Base-by-base conservation (phyloP, 192 early-diverging fungal genomes). In the Dissophora globulifera region DNA sequence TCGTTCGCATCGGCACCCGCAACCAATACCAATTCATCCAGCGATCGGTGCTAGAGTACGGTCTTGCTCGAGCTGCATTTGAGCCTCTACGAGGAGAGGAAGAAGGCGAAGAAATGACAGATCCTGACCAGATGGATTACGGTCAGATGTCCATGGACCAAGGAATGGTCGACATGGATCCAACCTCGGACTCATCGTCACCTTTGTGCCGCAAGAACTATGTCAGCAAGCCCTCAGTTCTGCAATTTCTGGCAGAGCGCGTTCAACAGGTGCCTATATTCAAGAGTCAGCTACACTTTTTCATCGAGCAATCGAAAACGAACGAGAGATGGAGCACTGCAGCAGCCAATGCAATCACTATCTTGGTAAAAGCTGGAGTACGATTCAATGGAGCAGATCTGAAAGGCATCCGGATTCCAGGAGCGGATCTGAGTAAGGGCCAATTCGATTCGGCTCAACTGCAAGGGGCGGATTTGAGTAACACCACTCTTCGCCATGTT, bases 301-400 rank as follows among this genome's bases (percentile, higher is more conserved):
- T 54, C 27, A 64, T 64, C n/a, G 50, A 52, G 41, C 50, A 6
- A 5, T 51, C 50, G 22, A 51, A 27, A 29, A 15, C 26, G 7
- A 26, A 51, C 8, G 27, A 27, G 35, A 38, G 13, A 13, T 8
- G 27, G 13, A 9, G 22, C 23, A 31, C 2, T 0, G 61, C 61
- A 29, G 61, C 61, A 13, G 38, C 61, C 26, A 63, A 63, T 27
- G 61, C 61, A 8, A 63, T 63, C 19, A 63, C 61, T 1, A 63
- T 63, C 16, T 53, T 63, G 50, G 41, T 63, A 12, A 4, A 26
- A 19, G 61, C 61, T 1, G 61, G 61, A 0, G 38, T 63, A 0
- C 41, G 1, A 7, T 63, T 63, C 32, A 51, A 45, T 41, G 19
- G 61, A 0, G 40, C 15, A 3, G 61, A 63, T 32, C 40, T 63